Conservation (phyloP, 2,329 filamentous ascomycete genomes). For the Pseudopyricularia javanii region DNA sequence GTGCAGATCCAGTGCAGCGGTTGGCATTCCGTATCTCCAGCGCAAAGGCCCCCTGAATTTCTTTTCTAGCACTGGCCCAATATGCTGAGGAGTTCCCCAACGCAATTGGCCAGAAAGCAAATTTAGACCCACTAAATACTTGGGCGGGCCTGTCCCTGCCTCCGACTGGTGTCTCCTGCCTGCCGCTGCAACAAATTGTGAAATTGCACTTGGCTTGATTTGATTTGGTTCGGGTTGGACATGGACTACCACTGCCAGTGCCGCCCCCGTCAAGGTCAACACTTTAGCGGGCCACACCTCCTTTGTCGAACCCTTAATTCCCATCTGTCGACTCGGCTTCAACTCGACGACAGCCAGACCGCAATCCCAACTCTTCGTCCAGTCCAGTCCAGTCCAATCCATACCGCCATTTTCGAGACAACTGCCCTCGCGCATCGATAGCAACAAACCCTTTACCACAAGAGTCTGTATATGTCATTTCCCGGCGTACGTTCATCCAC, state of each 20-base stretch:
- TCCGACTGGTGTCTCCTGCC: not conserved
- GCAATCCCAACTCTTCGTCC: not conserved
- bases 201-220: conserved; percentile 20
- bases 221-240: too few species aligned
- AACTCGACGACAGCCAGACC: not conserved
- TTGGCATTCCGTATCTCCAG: too few species aligned
- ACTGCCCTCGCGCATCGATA: not conserved
- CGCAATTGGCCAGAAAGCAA: not conserved
- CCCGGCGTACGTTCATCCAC: conserved; percentile 19
- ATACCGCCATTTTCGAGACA: not conserved
- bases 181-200: conserved; percentile 19
- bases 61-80: not conserved
- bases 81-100: not conserved
- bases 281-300: conserved; percentile 8
- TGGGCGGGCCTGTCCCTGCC: not conserved
- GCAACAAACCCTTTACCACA: not conserved
- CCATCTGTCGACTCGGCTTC: conserved; percentile 4
- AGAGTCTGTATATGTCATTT: conserved; percentile 13
- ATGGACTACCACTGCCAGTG: too few species aligned
- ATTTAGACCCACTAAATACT: not conserved
- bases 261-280: conserved; percentile 7
- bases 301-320: conserved; percentile 5
- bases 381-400: conserved; percentile 1
- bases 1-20: not conserved
- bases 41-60: conserved; percentile 2